phyloP scores from a whole-genome alignment of 306 rosid species.

The Cicer cuneatum region DNA sequence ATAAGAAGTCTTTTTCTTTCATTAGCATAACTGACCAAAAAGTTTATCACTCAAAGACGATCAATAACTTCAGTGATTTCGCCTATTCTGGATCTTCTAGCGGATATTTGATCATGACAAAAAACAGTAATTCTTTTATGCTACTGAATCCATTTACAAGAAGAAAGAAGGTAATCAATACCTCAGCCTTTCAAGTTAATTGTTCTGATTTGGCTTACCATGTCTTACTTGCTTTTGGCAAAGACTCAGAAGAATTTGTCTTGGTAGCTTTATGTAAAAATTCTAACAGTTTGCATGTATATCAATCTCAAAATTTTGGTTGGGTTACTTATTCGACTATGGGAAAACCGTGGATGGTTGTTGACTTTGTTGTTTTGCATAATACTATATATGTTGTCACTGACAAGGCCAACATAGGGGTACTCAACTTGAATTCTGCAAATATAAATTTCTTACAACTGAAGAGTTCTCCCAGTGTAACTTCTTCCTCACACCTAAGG shows the following conservation, averaged over 20 bases:
- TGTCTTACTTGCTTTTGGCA: background rate
- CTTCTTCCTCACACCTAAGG: background rate
- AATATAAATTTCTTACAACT: background rate
- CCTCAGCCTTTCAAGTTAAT: background rate
- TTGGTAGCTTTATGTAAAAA: too few species aligned
- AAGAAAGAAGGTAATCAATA: background rate
- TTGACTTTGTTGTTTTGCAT: background rate
- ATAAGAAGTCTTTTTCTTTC: background rate
- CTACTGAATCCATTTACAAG: background rate
- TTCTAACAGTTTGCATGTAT: too few species aligned
- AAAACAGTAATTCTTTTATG: background rate
- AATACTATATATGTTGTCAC: slow-evolving; percentile 12
- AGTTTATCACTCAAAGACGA: background rate
- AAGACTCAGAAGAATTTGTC: background rate
- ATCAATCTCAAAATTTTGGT: too few species aligned
- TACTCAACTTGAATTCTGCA: background rate
- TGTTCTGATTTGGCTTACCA: background rate
- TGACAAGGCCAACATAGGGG: background rate
- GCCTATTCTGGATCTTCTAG: background rate
- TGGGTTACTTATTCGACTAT: too few species aligned
- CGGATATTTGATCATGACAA: background rate
- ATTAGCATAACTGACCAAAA: background rate
- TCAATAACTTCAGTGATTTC: background rate
- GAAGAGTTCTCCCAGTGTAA: background rate
- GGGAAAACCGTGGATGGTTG: too few species aligned